Base-by-base conservation (phyloP, 2,329 filamentous ascomycete species). In the Mycocentrospora acerina region DNA sequence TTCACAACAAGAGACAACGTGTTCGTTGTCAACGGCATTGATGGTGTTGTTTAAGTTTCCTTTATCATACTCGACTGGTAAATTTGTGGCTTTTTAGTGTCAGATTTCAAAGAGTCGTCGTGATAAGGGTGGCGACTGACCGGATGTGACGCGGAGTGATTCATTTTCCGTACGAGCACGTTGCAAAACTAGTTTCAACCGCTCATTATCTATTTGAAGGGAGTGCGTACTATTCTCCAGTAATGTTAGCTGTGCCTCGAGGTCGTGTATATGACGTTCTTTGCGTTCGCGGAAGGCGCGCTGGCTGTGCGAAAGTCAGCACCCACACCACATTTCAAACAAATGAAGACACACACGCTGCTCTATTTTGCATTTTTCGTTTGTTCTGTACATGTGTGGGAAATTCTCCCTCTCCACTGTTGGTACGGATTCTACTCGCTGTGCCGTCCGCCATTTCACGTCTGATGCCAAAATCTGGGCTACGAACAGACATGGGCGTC, bases 221-320 rank as follows among this genome's bases (percentile, higher is more conserved):
- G 80, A 78, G 38, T 83, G 79, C 35, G 88, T 86, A 32, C 83
- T 82, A 42, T 83, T 81, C 62, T 95, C 86, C 19, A 96, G 81
- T 32, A 75, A 77, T 32, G 81, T 84, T 18, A 97, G 82, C 65
- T 95, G 93, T 40, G 83, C 80, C 69, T 97, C 90, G 16, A 97
- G 83, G 45, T 97, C 90, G 66, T 90, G 90, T 47, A 97, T 90
- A 60, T 95, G 90, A 40, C 84, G 85, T 67, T 97, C 91, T 69
- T 97, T 97, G 54, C 91, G 85, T 69, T 97, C 91, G 44, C 91
- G 88, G 68, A 97, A 97, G 22, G 93, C 91, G 56, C 91, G 85
- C 77, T 97, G 93, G 32, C 91, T 96, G 50, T 27, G n/a, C n/a
- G n/a, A 29, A 29, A 15, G 16, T n/a, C n/a, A n/a, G n/a, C n/a